Base-by-base conservation (phyloP, 306 rosid genomes). In the Glycyrrhiza uralensis region DNA sequence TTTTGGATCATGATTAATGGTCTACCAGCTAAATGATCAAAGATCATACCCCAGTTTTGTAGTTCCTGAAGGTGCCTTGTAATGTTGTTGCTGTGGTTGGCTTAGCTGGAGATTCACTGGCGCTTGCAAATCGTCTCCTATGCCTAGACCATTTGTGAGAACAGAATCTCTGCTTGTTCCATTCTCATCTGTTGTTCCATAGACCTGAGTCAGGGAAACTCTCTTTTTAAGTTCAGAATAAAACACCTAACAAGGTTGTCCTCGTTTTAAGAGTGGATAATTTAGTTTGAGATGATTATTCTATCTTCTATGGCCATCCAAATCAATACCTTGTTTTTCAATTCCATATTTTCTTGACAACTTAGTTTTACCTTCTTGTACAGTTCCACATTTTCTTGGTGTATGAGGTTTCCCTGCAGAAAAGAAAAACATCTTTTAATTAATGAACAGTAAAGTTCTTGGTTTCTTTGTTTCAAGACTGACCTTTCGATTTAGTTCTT, bases 401-500 rank as follows among this genome's bases (percentile, higher is more conserved):
- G 96, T 76, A 93, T 69, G 47, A 89, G 81, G 80, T 77, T 88
- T 47, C 89, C 94, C 98, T 93, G 89, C 83, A 39, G 77, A 26
- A 76, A 46, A 69, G 32, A 80, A 7, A 14, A 59, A 42, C 6
- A 58, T 47, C 50, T 64, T 64, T 78, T 67, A 72, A 45, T 35
- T 46, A 69, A 47, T 23, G 26, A 67, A 57, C 51, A 54, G 9
- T 39, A 20, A 47, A 50, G 62, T 50, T 41, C 32, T 74, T 55
- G 70, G 66, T 70, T 50, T 51, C 50, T 59, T 46, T 42, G 66
- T 69, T 79, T 73, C 49, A 29, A 58, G 80, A 54, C 86, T 80
- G 81, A 93, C 98, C 98, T 93, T 90, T 80, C 65, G 81, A 75
- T 79, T 86, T 79, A 93, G 84, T 57, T 93, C 98, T 62, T 91